Base-by-base conservation (phyloP, 2,329 filamentous ascomycete species). In the Verruconis gallopava region DNA sequence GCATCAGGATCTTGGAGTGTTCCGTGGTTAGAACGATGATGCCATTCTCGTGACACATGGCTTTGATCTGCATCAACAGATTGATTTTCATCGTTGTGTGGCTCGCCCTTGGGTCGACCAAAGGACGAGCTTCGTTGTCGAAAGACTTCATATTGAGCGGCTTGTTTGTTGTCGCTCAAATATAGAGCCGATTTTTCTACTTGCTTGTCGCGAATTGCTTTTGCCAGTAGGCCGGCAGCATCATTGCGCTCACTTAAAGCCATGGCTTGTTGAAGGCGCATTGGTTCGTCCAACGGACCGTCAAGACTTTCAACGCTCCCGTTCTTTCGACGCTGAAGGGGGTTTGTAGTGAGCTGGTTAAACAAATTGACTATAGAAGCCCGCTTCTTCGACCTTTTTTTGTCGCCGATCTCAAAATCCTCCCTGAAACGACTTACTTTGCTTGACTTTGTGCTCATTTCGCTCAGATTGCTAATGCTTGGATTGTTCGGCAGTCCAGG, bases 121-220 rank as follows among this genome's bases (percentile, higher is more conserved):
- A 40, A 40, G 12, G 42, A 44, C n/a, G 37, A 5, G 15, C 42
- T 44, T 14, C 42, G 36, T 21, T 34, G 42, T 5, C 42, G 36
- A 25, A 35, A 34, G n/a, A 34, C 19, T 9, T 21, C 20, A 12
- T 34, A 14, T 4, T 15, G 17, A 17, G 42, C 38, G 12, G 17
- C 21, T 18, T 44, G 37, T 18, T 57, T 57, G 44, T 52, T 55
- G 14, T 47, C 45, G 3, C 52, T 51, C 4, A 53, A 53, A 28
- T 58, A 57, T 21, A 59, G 37, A 5, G 55, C 54, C 4, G 46
- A 47, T 38, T 59, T 59, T 37, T 59, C 56, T 14, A 50, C 46
- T 38, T 56, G 49, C 42, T 57, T 53, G 38, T 50, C 48, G 25
- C 54, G 49, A 34, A 59, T 45, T 3, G 57, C 57, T 38, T 55